Conservation (phyloP, 441 rosid species). For the Bocquillonia castaneifolia region DNA sequence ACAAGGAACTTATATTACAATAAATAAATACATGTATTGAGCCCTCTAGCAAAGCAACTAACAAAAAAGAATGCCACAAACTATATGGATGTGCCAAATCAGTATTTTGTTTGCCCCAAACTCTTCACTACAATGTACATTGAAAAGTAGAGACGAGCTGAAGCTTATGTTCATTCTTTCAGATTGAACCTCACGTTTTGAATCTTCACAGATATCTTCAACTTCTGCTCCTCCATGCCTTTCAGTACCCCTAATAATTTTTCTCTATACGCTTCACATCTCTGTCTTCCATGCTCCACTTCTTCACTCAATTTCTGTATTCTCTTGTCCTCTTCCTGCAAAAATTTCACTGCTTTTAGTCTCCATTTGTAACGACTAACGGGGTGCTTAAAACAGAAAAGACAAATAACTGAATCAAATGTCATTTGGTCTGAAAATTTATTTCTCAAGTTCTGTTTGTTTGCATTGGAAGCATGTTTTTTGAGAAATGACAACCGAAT, state of each 20-base stretch:
- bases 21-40: too few relatives aligned
- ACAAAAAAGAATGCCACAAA: too few relatives aligned
- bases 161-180: conserved; percentile 26
- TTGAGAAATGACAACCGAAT: background rate
- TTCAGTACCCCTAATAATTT: conserved; percentile 34
- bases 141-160: background rate
- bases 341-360: background rate
- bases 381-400: background rate
- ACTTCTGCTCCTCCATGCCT: conserved; percentile 45
- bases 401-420: background rate
- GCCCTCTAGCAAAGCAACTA: too few relatives aligned
- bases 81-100: too few relatives aligned
- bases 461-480: background rate
- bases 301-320: conserved; percentile 32
- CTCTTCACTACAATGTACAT: too few relatives aligned
- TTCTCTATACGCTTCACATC: conserved; percentile 37
- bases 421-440: background rate
- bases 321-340: conserved; percentile 34
- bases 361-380: background rate
- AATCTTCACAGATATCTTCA: conserved; percentile 40
- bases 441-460: background rate
- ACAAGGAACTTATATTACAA: too few relatives aligned
- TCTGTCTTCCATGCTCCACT: conserved; percentile 34
- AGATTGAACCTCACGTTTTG: conserved; percentile 37
- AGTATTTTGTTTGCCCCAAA: too few relatives aligned